Evolutionary conservation across 495 filamentous ascomycete species (phyloP), one percentile per base, ranked within the genome.

Genomic region (Neurospora sp.): DNA sequence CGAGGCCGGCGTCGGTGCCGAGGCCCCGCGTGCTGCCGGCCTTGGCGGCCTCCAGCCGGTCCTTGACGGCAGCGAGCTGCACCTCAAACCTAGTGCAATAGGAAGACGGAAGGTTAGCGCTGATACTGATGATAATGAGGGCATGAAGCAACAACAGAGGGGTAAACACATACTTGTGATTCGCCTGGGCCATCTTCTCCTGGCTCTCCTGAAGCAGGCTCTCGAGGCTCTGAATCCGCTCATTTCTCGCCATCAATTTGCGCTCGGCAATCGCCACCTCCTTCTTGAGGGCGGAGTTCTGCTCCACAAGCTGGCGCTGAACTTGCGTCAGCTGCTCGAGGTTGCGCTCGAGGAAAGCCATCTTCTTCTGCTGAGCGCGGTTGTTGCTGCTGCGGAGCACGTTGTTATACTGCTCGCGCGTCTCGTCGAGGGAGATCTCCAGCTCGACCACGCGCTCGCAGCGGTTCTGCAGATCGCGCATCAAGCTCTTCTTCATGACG

Each of bases 291-390:
- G 90, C 91, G 76, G 92, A 91, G 82, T 99, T 99, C 82, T 99
- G 96, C 83, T 99, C 96, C 37, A 99, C 96, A 9, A 99, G 89
- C 85, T 99, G 96, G 31, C 96, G 89, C 81, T 99, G 96, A 72
- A 99, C 96, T 78, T 96, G 92, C 0, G 96, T 99, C 48, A 99
- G 87, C 83, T 98, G 96, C 83, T 99, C 96, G 18, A 99, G 89
- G 81, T 99, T 99, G 79, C 96, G 92, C 84, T 99, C 96, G 59
- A 99, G 84, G 89, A 99, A 99, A 8, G 94, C 96, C 93, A 99
- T 98, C 88, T 98, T 99, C 90, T 99, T 99, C 83, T 98, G 96
- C 83, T 99, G 96, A 31, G 94, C 94, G 44, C 94, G 92, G 86
- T 96, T 98, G 86, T 98, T 98, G 72, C 93, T 97, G 23, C 92